Base-by-base conservation (phyloP, 2,329 filamentous ascomycete species). In the Spiromastix sp. region DNA sequence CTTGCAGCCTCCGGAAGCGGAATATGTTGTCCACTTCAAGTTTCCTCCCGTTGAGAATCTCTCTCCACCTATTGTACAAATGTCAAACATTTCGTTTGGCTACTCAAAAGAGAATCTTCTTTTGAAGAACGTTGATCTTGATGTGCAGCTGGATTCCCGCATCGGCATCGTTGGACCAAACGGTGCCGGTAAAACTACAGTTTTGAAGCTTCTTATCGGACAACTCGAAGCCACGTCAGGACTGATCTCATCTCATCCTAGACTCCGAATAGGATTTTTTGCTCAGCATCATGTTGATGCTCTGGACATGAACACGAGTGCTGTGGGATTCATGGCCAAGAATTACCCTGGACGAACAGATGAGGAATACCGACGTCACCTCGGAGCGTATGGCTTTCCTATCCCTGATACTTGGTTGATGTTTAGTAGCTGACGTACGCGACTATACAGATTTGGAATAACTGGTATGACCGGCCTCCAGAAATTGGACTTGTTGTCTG, bases 161-260 rank as follows among this genome's bases (percentile, higher is more conserved):
- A 98, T 98, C 50, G 91, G 91, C 55, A 98, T 98, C 54, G 89
- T 98, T n/a, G 91, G 91, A 11, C 91, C 91, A 53, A 98, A 98
- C 71, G 91, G 91, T 62, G 91, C 91, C 29, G 91, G 91, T 72
- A 98, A 98, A 65, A 98, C 91, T 2, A 98, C 91, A 0, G 82
- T 95, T n/a, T 69, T 98, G 48, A 96, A 95, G 64, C 76, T 98
- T n/a, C 79, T 98, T 41, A 94, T 91, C 45, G 85, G 85, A 43
- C 84, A 85, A 50, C 72, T 98, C 16, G 62, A 76, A 38, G 77
- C 91, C 3, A 77, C 79, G 0, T 71, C 75, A 35, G 91, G 91
- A 47, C 55, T 93, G 38, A 93, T 98, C 45, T 86, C 85, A 5
- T 80, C 86, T 50, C 79, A 98, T 59, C 80, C 91, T 21, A 79